Evolutionary conservation across 345 rosid genomes (phyloP), one percentile per base, ranked within the genome.

Genomic region (Jatropha curcas): DNA sequence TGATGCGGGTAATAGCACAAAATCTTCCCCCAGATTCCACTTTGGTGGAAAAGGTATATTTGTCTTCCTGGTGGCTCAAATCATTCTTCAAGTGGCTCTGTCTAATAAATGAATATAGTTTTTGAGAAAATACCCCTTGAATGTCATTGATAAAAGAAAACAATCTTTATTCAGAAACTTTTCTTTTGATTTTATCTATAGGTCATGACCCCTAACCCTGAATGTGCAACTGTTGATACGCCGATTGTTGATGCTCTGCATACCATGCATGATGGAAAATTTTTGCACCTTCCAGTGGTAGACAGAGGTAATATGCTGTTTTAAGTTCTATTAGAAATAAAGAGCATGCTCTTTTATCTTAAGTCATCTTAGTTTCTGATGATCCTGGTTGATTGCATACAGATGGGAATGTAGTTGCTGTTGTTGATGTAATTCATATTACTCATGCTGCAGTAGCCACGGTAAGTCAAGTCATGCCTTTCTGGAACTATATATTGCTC

Each of bases 161-260:
- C 33, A 8, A 37, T 48, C 48, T 69, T 12, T 28, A 69, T 57
- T 74, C 30, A 12, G 55, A 39, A 56, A 43, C 61, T 43, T 56
- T 60, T 65, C 41, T 69, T 68, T 65, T 74, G 39, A 39, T 46
- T 72, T 71, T 68, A 31, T 87, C 52, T 67, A 56, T 72, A 96
- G 99, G 90, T 93, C 75, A 96, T 96, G 99, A 96, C 98, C 75
- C 92, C 88, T 43, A 90, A 96, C 83, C 98, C 99, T 73, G 97
- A 88, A 84, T 96, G 93, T 75, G 95, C 94, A 28, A 84, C 90
- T 11, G 79, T 88, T 64, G 98, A 93, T 66, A 93, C 93, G 16
- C 93, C 99, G 60, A 88, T 96, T 51, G 99, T 96, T 75, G 96
- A 91, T 87, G 98, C 99, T 60, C 79, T 96, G 72, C 99, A 93